phyloP scores from a whole-genome alignment of 305 asterid genomes.

The Fraxinus nigra region DNA sequence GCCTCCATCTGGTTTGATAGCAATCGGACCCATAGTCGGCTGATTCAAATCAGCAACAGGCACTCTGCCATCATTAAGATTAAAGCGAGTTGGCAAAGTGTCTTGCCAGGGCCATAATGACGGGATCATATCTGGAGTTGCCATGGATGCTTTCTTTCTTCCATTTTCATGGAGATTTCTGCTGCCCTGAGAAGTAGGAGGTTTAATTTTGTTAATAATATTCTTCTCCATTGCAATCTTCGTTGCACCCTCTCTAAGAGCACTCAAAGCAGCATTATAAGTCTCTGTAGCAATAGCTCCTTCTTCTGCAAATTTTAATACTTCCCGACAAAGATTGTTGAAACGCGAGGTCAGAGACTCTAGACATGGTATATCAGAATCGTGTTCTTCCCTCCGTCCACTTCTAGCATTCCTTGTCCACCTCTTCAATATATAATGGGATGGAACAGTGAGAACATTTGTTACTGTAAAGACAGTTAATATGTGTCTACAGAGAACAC shows the following conservation, averaged over 20 bases:
- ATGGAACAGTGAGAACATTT: constrained; percentile 67
- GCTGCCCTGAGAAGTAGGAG: constrained; percentile 40
- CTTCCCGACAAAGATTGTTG: constrained; percentile 62
- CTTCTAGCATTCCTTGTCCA: constrained; percentile 68
- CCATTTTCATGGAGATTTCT: constrained; percentile 44
- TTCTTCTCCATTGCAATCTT: constrained; percentile 53
- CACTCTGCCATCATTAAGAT: constrained; percentile 52
- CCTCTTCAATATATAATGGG: constrained; percentile 67
- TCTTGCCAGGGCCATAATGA: constrained; percentile 73
- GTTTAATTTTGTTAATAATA: constrained; percentile 42
- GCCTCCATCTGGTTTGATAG: constrained; percentile 60
- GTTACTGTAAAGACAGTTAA: constrained; percentile 84
- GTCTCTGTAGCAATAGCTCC: constrained; percentile 64
- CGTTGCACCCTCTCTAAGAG: constrained; percentile 58
- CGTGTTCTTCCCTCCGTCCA: constrained; percentile 42
- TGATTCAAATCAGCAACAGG: constrained; percentile 44
- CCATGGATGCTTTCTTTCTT: constrained; percentile 36
- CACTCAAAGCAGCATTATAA: constrained; percentile 52
- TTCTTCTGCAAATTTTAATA: constrained; percentile 65
- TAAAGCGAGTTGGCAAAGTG: constrained; percentile 43
- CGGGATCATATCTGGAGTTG: constrained; percentile 40
- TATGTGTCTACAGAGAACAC: constrained; percentile 74
- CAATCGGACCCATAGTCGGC: constrained; percentile 57
- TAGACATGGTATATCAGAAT: constrained; percentile 26
- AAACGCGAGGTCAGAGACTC: constrained; percentile 59